A percentile compares a stretch with the other conserved stretches of the same genome.
These are phyloP conservation scores for Phytophthora cryptogea DNA, from an alignment of 352 stramenopile genomes.

Conservation along the genomic window DNA sequence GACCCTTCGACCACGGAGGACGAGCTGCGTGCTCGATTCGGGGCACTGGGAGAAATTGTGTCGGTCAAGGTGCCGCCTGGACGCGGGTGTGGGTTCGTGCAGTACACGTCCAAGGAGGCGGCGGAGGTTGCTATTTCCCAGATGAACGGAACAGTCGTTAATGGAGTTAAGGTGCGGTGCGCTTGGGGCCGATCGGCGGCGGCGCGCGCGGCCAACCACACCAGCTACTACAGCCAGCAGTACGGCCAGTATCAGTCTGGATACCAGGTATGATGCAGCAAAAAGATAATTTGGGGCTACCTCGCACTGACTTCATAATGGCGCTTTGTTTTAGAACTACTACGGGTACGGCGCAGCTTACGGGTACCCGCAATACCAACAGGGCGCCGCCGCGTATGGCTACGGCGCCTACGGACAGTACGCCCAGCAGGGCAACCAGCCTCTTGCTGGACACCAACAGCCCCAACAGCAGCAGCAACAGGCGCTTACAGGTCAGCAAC, in stretches of 20 bases:
- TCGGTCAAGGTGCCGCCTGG: slow-evolving; percentile 56
- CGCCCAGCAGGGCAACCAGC: slow-evolving; percentile 43
- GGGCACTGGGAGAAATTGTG: slow-evolving; percentile 73
- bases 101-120: slow-evolving; percentile 82
- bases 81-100: slow-evolving; percentile 91
- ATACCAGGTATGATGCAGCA: slow-evolving; percentile 39
- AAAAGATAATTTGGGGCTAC: not conserved
- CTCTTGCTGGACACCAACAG: slow-evolving; percentile 44
- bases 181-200: slow-evolving; percentile 87
- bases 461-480: slow-evolving; percentile 35
- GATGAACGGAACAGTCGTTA: slow-evolving; percentile 88
- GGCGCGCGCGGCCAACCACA: slow-evolving; percentile 42
- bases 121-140: slow-evolving; percentile 88
- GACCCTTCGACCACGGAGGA: slow-evolving; percentile 83
- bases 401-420: slow-evolving; percentile 64
- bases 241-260: slow-evolving; percentile 49
- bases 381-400: slow-evolving; percentile 42
- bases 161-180: slow-evolving; percentile 83
- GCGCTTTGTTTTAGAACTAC: slow-evolving; percentile 40
- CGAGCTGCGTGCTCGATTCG: slow-evolving; percentile 84
- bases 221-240: slow-evolving; percentile 61
- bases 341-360: slow-evolving; percentile 69
- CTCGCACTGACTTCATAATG: slow-evolving; percentile 8
- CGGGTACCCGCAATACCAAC: slow-evolving; percentile 41
- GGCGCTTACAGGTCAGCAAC: slow-evolving; percentile 38